Evolutionary conservation across 208 protist genomes (phyloP).

Genomic region (Naegleria fowleri): DNA sequence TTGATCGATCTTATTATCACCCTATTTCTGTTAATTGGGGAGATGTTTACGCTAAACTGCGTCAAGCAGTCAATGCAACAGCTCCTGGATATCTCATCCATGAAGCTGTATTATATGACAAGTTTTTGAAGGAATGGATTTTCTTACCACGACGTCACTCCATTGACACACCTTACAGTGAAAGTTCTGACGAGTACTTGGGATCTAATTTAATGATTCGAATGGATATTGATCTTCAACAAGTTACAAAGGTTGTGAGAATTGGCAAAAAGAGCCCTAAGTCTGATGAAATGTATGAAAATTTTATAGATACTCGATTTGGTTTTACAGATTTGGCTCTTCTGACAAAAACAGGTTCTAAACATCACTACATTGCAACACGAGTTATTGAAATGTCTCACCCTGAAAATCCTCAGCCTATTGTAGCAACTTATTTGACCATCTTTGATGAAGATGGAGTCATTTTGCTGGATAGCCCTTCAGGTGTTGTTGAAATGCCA

Average conservation of each 20-base stretch:
- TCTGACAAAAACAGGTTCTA: background rate
- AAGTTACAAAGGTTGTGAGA: background rate
- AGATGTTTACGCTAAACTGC: background rate
- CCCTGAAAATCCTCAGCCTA: background rate
- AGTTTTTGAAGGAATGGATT: background rate
- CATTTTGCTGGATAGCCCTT: background rate
- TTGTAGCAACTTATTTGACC: background rate
- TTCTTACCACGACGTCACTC: background rate
- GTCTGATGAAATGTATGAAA: background rate
- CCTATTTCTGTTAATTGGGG: background rate
- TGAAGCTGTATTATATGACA: background rate
- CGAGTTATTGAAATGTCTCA: background rate
- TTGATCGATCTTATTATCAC: background rate
- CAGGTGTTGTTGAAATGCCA: background rate
- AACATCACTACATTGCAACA: background rate
- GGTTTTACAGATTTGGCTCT: background rate
- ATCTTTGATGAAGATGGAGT: background rate
- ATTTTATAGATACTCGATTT: background rate
- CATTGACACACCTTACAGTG: background rate
- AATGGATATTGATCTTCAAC: background rate
- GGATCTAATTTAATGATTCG: background rate
- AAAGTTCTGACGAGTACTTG: background rate
- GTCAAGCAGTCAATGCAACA: background rate
- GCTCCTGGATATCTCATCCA: background rate
- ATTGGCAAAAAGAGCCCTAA: background rate